Evolutionary conservation across 2,329 filamentous ascomycete species (phyloP), one percentile per base, ranked within the genome.

Genomic region (Ophiostoma triangulosporum): DNA sequence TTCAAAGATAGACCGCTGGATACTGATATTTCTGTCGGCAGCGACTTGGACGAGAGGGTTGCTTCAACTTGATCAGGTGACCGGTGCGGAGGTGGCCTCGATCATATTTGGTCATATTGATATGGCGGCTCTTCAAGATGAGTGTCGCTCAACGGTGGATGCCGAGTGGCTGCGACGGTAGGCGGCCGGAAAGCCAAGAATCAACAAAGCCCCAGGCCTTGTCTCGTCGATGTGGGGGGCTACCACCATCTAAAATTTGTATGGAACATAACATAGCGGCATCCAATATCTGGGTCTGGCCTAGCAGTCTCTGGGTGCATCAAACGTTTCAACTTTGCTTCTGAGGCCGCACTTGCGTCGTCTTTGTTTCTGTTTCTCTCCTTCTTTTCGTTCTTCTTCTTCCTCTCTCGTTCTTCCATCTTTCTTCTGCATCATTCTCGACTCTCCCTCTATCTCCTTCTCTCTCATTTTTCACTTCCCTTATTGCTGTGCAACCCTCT

Each of bases 261-360:
- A 43, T 43, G 38, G 38, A 43, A 43, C 15, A 43, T 43, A n/a
- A n/a, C n/a, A 43, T 43, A 43, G 12, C 35, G 20, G 38, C 38
- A 26, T 9, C 7, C 20, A 17, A 53, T 12, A 51, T 31, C 33
- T 43, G 38, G 38, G 20, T n/a, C n/a, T n/a, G n/a, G n/a, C n/a
- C n/a, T n/a, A n/a, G n/a, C n/a, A n/a, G n/a, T n/a, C n/a, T n/a
- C n/a, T n/a, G 48, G 38, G 38, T 35, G 52, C 57, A 50, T 51
- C 51, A 54, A 52, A 54, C 51, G 57, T 57, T 57, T 58, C 53
- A 55, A 33, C 29, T n/a, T 52, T 45, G 53, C 53, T 52, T 55
- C 38, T 43, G 20, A 43, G 38, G 38, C 38, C 20, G 36, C 36
- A 6, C 20, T 40, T n/a, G 20, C 9, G 38, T 14, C 38, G 38